Percentiles rank a stretch among this genome's conserved stretches.
phyloP scores from a whole-genome alignment of 352 stramenopile genomes.

The Phytopythium delawarense region DNA sequence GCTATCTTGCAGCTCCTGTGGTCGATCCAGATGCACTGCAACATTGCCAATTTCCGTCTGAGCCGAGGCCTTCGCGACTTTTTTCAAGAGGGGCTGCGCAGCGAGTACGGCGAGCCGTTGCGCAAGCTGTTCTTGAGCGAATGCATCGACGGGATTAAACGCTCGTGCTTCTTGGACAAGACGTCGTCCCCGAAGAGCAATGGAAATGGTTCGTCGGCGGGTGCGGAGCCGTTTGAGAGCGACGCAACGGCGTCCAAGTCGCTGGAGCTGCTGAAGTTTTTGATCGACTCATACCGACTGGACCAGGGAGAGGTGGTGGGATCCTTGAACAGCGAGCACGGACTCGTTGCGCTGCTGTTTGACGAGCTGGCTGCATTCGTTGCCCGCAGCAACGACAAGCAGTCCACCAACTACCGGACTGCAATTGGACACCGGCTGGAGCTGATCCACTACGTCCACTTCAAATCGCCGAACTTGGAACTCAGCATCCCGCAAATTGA shows the following conservation, averaged over 20 bases:
- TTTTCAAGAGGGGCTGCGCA: slow-evolving; percentile 77
- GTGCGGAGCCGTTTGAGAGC: slow-evolving; percentile 18
- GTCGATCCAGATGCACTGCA: slow-evolving; percentile 80
- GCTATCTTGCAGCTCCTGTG: slow-evolving; percentile 72
- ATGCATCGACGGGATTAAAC: slow-evolving; percentile 76
- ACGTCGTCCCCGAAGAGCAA: slow-evolving; percentile 7
- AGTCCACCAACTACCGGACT: slow-evolving; percentile 49
- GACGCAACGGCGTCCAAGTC: slow-evolving; percentile 57
- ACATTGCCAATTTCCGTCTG: slow-evolving; percentile 48
- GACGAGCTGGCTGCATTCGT: slow-evolving; percentile 84
- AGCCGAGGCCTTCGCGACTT: slow-evolving; percentile 72
- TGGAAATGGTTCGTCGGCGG: not conserved
- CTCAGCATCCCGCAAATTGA: slow-evolving; percentile 74
- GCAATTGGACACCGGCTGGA: slow-evolving; percentile 81
- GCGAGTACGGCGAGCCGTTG: slow-evolving; percentile 59
- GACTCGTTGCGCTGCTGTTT: slow-evolving; percentile 73
- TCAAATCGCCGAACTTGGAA: slow-evolving; percentile 73
- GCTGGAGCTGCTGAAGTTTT: slow-evolving; percentile 79
- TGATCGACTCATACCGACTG: slow-evolving; percentile 81
- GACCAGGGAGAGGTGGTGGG: slow-evolving; percentile 67
- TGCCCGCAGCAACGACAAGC: slow-evolving; percentile 43
- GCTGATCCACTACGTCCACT: slow-evolving; percentile 84
- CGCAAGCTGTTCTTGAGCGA: slow-evolving; percentile 69
- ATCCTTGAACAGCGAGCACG: slow-evolving; percentile 66
- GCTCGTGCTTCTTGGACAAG: slow-evolving; percentile 42